Conservation (phyloP, 2,329 filamentous ascomycete species). For the Apiospora saccharicola region DNA sequence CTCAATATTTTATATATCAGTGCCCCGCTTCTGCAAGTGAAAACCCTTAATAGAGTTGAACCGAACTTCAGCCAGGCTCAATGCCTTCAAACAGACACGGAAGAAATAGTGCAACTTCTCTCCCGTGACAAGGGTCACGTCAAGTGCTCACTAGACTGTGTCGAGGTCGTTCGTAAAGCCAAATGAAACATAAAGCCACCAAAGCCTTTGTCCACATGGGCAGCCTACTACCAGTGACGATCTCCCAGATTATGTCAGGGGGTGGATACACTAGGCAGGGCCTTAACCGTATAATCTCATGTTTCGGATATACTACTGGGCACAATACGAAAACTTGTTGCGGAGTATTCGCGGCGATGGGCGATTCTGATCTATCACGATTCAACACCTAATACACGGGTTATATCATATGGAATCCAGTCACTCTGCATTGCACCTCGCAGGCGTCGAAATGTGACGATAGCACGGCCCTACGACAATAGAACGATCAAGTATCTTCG, state of each 20-base stretch:
- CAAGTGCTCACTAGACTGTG: not conserved
- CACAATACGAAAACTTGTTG: not conserved
- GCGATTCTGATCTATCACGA: not conserved
- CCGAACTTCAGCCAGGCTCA: not conserved
- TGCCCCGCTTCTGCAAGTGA: not conserved
- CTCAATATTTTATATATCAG: not conserved
- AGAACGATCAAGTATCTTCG: too few species aligned
- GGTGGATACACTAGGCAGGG: not conserved
- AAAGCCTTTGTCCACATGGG: not conserved
- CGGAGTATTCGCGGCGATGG: too few species aligned
- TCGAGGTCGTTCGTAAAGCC: not conserved
- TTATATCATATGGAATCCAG: not conserved
- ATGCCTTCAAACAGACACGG: not conserved
- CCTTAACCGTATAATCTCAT: not conserved
- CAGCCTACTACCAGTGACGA: not conserved
- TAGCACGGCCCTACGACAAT: too few species aligned
- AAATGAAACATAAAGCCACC: not conserved
- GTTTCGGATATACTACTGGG: not conserved
- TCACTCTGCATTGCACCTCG: not conserved
- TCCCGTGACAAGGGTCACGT: not conserved
- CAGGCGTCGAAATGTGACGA: not conserved
- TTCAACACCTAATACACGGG: too few species aligned
- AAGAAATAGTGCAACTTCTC: not conserved
- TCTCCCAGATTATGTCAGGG: not conserved
- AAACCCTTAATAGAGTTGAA: not conserved